These are phyloP conservation scores for Elongisporangium senticosum DNA, from an alignment of 352 stramenopile species.

Conservation along the genomic window DNA sequence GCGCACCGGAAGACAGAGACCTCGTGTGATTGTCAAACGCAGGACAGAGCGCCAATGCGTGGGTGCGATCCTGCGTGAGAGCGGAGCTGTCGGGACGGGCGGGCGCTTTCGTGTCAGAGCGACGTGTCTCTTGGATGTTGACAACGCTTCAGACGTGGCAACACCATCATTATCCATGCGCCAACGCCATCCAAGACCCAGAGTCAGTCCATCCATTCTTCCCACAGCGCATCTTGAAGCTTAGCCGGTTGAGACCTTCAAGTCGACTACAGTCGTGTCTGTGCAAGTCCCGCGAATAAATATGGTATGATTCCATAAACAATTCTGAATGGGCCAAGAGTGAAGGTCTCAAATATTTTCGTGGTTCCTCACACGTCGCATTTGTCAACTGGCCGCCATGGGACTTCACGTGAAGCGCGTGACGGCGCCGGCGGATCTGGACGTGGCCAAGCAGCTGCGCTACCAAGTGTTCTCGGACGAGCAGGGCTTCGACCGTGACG, in stretches of 20 bases:
- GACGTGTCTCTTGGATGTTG: not conserved
- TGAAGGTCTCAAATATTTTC: not conserved
- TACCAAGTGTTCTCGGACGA: constrained; percentile 52
- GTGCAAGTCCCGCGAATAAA: too few relatives aligned
- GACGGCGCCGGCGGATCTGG: constrained; percentile 28
- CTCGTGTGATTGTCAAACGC: not conserved
- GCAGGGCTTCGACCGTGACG: constrained; percentile 27
- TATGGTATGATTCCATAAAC: not conserved
- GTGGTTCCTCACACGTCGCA: not conserved
- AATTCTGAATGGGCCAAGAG: not conserved
- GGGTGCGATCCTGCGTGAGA: not conserved
- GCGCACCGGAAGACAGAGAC: not conserved
- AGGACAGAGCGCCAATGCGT: not conserved
- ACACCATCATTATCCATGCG: too few relatives aligned
- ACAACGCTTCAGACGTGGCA: not conserved
- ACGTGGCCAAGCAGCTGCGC: constrained; percentile 37
- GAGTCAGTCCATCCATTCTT: not conserved
- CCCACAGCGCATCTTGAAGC: not conserved
- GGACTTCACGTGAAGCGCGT: constrained; percentile 32
- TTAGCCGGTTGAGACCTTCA: not conserved
- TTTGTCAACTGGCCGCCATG: constrained; percentile 10
- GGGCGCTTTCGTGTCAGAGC: not conserved
- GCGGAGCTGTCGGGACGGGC: not conserved
- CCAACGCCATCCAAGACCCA: not conserved
- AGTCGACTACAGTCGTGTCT: not conserved